Conservation (phyloP, 805 yeast genomes). For the Cyberlindnera maritima region DNA sequence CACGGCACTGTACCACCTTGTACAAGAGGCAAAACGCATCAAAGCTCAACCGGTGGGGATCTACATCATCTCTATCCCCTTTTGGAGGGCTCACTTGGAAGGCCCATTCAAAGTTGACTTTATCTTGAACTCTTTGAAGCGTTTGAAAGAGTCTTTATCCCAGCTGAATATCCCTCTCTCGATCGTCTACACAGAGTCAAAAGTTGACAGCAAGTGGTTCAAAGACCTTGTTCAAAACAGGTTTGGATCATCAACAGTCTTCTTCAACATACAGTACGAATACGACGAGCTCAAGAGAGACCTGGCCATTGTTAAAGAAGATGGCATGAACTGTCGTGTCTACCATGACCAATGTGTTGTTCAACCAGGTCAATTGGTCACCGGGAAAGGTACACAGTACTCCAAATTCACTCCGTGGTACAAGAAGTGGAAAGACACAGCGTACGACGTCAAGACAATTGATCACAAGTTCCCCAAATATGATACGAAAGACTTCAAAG, state of each 20-base stretch:
- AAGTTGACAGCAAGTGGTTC: slow-evolving; percentile 21
- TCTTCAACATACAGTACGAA: slow-evolving; percentile 35
- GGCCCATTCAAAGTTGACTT: slow-evolving; percentile 43
- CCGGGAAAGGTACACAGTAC: slow-evolving; percentile 43
- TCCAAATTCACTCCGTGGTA: slow-evolving; percentile 50
- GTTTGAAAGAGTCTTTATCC: slow-evolving; percentile 31
- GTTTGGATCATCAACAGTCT: slow-evolving; percentile 19
- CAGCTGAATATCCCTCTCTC: slow-evolving; percentile 37
- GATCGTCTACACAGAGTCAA: slow-evolving; percentile 25
- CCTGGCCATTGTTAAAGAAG: slow-evolving; percentile 15
- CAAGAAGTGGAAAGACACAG: slow-evolving; percentile 36
- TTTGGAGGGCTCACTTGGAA: slow-evolving; percentile 40
- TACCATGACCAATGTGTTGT: slow-evolving; percentile 44
- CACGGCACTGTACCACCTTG: slow-evolving; percentile 36
- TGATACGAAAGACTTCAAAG: neutral
- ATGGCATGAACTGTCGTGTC: neutral
- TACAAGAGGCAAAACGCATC: slow-evolving; percentile 30
- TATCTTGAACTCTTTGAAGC: slow-evolving; percentile 33
- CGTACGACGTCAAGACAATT: slow-evolving; percentile 1
- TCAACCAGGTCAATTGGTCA: slow-evolving; percentile 36
- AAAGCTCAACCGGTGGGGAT: slow-evolving; percentile 38
- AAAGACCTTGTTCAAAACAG: slow-evolving; percentile 11
- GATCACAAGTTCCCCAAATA: slow-evolving; percentile 11
- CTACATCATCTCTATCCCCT: slow-evolving; percentile 40
- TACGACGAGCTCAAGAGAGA: slow-evolving; percentile 35